Base-by-base conservation (phyloP, 225 moss, liverwort and hornwort species). In the Sphagnum tenellum region DNA sequence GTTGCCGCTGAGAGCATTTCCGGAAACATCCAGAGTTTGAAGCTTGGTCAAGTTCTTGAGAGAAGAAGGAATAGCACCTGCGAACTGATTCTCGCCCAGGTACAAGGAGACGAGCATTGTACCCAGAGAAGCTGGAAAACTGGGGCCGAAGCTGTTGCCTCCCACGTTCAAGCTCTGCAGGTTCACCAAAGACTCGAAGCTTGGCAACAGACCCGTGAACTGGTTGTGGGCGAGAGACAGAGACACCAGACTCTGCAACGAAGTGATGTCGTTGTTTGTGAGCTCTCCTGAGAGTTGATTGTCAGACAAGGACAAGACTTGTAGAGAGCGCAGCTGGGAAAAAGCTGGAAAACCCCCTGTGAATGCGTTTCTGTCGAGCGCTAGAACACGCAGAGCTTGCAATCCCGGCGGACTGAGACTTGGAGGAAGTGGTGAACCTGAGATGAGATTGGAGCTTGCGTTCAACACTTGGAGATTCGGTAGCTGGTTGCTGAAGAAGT, bases 401-500 rank as follows among this genome's bases (percentile, higher is more conserved):
- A 93, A 64, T 1, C 68, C 73, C 29, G 29, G 29, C 29, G 29
- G 29, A 0, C 61, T 60, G 4, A 88, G 51, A 2, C 74, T 44
- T n/a, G 46, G 45, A 0, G 96, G 90, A 2, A 98, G 60, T 29
- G 29, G 29, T 45, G 64, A 47, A 7, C 90, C 96, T 0, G 78
- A 85, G 75, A 87, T 80, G 47, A 87, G 77, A 63, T 98, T 98
- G 4, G 81, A 73, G 73, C 90, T 93, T 49, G 85, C 63, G 70
- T 93, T 98, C 11, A 93, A 67, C 4, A 86, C 78, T 65, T 78
- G 76, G 5, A 98, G 80, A 59, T 74, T 74, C 57, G 50, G 73
- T 56, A 92, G 67, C 11, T 71, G 66, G 9, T 66, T 67, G 29
- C 29, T 29, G 0, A 98, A 66, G 29, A 53, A 66, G 11, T 62